Evolutionary conservation across 805 yeast species (phyloP).

Genomic region (Scheffersomyces spartinae): DNA sequence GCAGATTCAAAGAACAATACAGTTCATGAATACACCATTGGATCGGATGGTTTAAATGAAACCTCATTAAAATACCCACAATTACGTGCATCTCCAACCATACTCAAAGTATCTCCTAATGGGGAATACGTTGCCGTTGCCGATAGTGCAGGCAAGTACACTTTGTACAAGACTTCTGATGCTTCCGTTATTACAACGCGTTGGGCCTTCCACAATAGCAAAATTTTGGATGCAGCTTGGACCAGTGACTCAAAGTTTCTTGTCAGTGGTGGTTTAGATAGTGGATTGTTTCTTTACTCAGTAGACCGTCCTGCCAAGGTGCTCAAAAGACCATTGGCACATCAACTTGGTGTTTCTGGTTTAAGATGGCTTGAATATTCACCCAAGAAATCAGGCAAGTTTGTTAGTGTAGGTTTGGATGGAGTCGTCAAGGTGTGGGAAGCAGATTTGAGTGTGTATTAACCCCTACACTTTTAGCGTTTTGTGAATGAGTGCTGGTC

Average conservation of each 20-base stretch:
- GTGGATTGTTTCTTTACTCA: constrained; percentile 69
- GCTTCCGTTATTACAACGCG: constrained; percentile 61
- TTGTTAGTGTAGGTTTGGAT: constrained; percentile 73
- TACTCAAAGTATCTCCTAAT: constrained; percentile 59
- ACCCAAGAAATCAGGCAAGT: constrained; percentile 13
- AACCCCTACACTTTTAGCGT: too few relatives aligned
- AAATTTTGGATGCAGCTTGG: constrained; percentile 73
- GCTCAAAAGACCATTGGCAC: constrained; percentile 65
- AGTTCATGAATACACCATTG: constrained; percentile 15
- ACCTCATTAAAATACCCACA: too few relatives aligned
- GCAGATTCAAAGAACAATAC: constrained; percentile 19
- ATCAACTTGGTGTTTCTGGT: constrained; percentile 74
- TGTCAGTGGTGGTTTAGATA: constrained; percentile 76
- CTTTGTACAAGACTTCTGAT: constrained; percentile 49
- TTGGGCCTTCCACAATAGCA: constrained; percentile 93
- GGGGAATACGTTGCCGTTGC: constrained; percentile 70
- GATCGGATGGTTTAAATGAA: too few relatives aligned
- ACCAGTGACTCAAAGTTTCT: constrained; percentile 57
- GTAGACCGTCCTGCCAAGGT: constrained; percentile 70
- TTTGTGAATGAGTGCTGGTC: too few relatives aligned
- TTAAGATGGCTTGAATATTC: constrained; percentile 53
- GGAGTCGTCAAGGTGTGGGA: constrained; percentile 72
- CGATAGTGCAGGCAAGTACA: constrained; percentile 76
- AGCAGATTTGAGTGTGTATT: constrained; percentile 15
- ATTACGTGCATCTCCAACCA: constrained; percentile 52